phyloP scores from a whole-genome alignment of 2,329 filamentous ascomycete species.

The Metarhizium robertsii region DNA sequence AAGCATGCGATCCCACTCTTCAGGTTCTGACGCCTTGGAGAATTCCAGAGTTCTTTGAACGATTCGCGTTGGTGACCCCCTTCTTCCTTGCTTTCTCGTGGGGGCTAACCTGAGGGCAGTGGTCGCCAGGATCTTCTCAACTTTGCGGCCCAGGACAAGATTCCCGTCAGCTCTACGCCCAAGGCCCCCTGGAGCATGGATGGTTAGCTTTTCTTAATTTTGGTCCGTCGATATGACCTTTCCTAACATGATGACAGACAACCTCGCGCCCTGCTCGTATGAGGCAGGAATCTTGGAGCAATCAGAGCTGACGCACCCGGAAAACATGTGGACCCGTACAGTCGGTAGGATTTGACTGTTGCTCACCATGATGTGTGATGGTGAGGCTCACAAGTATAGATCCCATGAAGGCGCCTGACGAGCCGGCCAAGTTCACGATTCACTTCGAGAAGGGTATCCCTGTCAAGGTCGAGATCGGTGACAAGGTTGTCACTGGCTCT shows the following conservation, averaged over 20 bases:
- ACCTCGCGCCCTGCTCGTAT: background rate
- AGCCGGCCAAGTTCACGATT: conserved; percentile 55
- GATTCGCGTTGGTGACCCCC: background rate
- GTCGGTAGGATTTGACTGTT: background rate
- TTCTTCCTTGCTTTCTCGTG: background rate
- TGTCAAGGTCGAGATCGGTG: conserved; percentile 47
- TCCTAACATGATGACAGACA: background rate
- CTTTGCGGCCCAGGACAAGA: conserved; percentile 1
- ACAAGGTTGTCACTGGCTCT: conserved; percentile 34
- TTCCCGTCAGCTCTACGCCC: conserved; percentile 4
- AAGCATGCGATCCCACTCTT: background rate
- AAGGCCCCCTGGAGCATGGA: conserved; percentile 4
- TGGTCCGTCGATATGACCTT: background rate
- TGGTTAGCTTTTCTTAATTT: background rate
- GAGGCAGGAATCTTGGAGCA: background rate
- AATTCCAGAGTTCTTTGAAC: background rate
- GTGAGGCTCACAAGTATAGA: conserved; percentile 20
- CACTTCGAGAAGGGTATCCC: conserved; percentile 60
- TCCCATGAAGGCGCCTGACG: conserved; percentile 53
- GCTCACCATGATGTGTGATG: background rate
- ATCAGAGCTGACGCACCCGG: background rate
- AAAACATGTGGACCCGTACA: background rate
- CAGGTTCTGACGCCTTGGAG: background rate
- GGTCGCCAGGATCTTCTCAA: conserved; percentile 3
- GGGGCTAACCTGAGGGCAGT: background rate